phyloP scores from a whole-genome alignment of 2,329 filamentous ascomycete species.

The Trichophyton benhamiae region DNA sequence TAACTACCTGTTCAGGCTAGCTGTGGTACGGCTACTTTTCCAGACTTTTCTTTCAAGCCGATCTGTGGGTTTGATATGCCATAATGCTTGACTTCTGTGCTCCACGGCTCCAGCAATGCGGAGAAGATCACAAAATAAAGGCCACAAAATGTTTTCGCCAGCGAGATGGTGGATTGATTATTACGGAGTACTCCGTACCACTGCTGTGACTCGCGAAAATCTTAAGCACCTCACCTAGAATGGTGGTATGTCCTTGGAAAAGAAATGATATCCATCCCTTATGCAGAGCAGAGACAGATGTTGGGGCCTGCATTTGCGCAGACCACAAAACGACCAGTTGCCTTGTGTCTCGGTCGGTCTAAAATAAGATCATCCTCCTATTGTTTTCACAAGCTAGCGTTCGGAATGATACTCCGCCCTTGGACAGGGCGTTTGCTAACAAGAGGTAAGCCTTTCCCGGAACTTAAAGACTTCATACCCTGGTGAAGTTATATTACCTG shows the following conservation, averaged over 20 bases:
- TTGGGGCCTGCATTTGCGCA: neutral
- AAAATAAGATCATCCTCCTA: neutral
- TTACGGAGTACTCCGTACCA: neutral
- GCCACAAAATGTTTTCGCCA: neutral
- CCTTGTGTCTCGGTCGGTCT: neutral
- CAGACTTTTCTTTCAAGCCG: neutral
- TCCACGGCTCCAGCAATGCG: neutral
- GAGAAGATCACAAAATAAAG: neutral
- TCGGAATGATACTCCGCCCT: neutral
- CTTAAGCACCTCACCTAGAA: neutral
- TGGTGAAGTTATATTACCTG: neutral
- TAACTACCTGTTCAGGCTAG: neutral
- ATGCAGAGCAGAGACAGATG: neutral
- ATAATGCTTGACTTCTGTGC: neutral
- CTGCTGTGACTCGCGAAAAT: neutral
- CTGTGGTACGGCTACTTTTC: neutral
- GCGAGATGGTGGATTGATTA: neutral
- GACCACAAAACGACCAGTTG: neutral
- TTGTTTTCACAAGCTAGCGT: neutral
- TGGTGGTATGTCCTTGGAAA: neutral
- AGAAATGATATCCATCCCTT: neutral
- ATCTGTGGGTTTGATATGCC: neutral
- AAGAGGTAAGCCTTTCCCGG: neutral
- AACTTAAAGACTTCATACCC: neutral
- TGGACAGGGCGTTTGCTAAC: neutral